phyloP scores from a whole-genome alignment of 1,284 basidiomycete species.

The Xanthoconium separans region DNA sequence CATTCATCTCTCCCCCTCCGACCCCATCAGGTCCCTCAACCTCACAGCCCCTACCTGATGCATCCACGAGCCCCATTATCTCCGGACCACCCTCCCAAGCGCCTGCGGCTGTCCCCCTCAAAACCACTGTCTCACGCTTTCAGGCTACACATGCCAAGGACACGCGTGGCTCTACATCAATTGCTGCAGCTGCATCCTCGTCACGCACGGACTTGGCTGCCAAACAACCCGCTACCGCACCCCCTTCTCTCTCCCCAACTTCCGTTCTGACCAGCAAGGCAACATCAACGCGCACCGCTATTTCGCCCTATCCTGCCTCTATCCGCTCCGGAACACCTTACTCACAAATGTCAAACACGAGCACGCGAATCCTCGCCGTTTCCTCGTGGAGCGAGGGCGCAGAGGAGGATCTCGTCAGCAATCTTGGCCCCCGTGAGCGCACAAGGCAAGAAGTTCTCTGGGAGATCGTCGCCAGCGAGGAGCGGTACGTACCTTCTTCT shows the following conservation, averaged over 20 bases:
- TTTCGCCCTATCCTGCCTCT: constrained; percentile 65
- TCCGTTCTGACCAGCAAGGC: constrained; percentile 38
- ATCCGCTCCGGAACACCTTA: constrained; percentile 77
- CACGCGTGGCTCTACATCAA: constrained; percentile 61
- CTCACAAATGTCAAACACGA: constrained; percentile 67
- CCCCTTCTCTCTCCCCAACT: constrained; percentile 44
- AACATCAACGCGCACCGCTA: constrained; percentile 56
- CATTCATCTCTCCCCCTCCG: constrained; percentile 75
- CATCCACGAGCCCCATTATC: constrained; percentile 37
- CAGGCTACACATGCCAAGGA: constrained; percentile 70
- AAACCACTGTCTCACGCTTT: constrained; percentile 72
- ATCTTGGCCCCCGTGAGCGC: constrained; percentile 89
- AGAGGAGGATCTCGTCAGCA: constrained; percentile 91
- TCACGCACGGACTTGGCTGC: constrained; percentile 50
- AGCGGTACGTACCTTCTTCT: constrained; percentile 60
- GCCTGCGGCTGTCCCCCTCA: constrained; percentile 38
- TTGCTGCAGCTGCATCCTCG: constrained; percentile 55
- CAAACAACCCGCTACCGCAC: constrained; percentile 41
- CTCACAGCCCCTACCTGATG: constrained; percentile 36
- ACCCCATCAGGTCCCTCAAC: constrained; percentile 48
- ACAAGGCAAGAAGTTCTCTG: constrained; percentile 96
- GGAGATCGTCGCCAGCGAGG: constrained; percentile 97
- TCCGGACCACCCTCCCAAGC: constrained; percentile 40
- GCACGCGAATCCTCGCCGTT: constrained; percentile 74
- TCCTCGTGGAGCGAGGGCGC: constrained; percentile 95